Evolutionary conservation across 108 stramenopile genomes (phyloP).

Genomic region (Cyclotella distinguenda): DNA sequence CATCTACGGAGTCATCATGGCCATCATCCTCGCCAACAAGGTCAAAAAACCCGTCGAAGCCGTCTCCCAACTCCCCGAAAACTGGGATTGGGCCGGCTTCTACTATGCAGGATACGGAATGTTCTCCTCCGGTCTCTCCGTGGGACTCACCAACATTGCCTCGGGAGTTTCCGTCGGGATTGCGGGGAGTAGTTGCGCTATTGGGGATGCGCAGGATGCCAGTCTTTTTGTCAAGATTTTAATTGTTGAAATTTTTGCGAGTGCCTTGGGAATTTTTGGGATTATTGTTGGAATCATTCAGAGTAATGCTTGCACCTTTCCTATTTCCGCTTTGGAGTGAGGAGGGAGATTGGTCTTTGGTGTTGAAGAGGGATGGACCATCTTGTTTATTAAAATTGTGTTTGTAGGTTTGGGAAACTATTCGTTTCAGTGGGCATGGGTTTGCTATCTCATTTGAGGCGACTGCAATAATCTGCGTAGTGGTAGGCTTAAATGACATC

Average conservation of each 20-base stretch:
- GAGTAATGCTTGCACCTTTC: constrained; percentile 94
- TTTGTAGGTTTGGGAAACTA: too few relatives aligned
- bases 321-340: constrained; percentile 59
- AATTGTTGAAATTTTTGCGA: constrained; percentile 99
- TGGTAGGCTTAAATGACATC: too few relatives aligned
- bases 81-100: constrained; percentile 83
- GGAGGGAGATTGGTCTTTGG: not conserved
- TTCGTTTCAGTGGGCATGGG: too few relatives aligned
- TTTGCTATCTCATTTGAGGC: too few relatives aligned
- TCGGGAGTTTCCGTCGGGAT: constrained; percentile 96
- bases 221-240: constrained; percentile 99
- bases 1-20: constrained; percentile 99
- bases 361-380: too few relatives aligned
- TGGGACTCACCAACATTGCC: constrained; percentile 98
- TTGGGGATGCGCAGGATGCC: constrained; percentile 97
- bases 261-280: constrained; percentile 98
- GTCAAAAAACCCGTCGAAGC: constrained; percentile 85
- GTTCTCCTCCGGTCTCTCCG: constrained; percentile 94
- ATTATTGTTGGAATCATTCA: constrained; percentile 99
- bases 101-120: constrained; percentile 98
- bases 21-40: constrained; percentile 96
- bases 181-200: constrained; percentile 95
- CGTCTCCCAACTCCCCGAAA: constrained; percentile 56
- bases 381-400: too few relatives aligned
- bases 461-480: too few relatives aligned